Conservation (phyloP, 371 early-diverging fungal genomes). For the Nematocida sp. region DNA sequence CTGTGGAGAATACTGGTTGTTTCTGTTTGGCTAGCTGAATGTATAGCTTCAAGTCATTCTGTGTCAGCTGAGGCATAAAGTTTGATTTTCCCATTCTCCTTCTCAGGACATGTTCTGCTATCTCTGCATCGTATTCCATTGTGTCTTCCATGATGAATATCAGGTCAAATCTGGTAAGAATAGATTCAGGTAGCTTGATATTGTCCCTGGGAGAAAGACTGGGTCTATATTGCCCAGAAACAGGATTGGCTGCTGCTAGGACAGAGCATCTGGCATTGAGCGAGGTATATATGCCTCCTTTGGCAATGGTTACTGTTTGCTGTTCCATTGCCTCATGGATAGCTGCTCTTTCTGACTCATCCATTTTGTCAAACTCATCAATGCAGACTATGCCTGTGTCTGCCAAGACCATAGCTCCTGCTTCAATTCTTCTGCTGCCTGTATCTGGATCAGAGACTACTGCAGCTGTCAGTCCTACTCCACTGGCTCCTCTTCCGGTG, state of each 20-base stretch:
- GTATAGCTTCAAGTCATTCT: slow-evolving; percentile 21
- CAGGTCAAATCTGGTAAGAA: slow-evolving; percentile 68
- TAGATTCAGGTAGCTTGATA: slow-evolving; percentile 64
- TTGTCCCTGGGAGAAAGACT: slow-evolving; percentile 61
- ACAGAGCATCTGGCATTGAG: slow-evolving; percentile 94
- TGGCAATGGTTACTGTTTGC: slow-evolving; percentile 89
- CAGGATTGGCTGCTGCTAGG: slow-evolving; percentile 96
- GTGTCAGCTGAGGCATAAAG: slow-evolving; percentile 46
- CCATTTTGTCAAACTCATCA: slow-evolving; percentile 99
- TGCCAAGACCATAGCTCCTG: slow-evolving; percentile 97
- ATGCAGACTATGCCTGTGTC: slow-evolving; percentile 96
- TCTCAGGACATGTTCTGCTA: slow-evolving; percentile 63
- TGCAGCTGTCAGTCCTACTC: slow-evolving; percentile 90
- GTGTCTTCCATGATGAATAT: slow-evolving; percentile 89
- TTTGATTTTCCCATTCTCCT: slow-evolving; percentile 50
- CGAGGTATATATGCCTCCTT: slow-evolving; percentile 93
- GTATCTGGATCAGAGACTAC: slow-evolving; percentile 78
- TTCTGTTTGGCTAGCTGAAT: slow-evolving; percentile 67
- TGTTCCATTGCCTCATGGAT: slow-evolving; percentile 99
- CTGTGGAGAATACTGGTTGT: slow-evolving; percentile 55
- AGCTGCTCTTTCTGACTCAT: slow-evolving; percentile 89
- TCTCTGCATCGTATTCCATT: slow-evolving; percentile 67
- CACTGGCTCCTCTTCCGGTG: slow-evolving; percentile 88
- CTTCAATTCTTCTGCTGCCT: slow-evolving; percentile 72
- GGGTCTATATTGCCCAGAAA: slow-evolving; percentile 70